phyloP scores from a whole-genome alignment of 225 moss, liverwort and hornwort species.

The Bryum argenteum region DNA sequence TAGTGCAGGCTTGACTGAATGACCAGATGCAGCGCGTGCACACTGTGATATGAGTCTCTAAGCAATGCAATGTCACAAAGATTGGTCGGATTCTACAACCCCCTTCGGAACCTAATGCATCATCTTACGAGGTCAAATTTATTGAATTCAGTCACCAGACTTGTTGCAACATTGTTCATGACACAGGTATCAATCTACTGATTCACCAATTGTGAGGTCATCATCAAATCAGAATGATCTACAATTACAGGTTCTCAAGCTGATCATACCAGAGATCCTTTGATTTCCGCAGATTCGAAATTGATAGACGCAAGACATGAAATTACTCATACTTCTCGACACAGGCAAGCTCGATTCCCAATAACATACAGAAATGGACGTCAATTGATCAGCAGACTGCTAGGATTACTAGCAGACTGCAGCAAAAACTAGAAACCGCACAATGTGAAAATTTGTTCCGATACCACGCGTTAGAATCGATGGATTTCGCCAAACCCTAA shows the following conservation, averaged over 20 bases:
- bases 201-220: conserved; percentile 10
- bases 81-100: conserved; percentile 13
- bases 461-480: background rate
- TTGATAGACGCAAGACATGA: background rate
- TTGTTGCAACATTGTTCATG: background rate
- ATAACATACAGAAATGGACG: background rate
- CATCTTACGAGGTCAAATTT: background rate
- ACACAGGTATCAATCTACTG: background rate
- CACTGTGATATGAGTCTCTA: conserved; percentile 4
- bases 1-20: conserved; percentile 2
- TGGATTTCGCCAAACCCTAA: conserved; percentile 24
- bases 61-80: background rate
- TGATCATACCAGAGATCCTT: conserved; percentile 7
- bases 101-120: conserved; percentile 28
- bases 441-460: background rate
- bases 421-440: conserved; percentile 4
- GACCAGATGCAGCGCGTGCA: conserved; percentile 14
- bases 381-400: background rate
- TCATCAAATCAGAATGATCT: conserved; percentile 17
- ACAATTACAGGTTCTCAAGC: background rate
- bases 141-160: background rate
- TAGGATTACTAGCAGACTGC: background rate
- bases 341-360: conserved; percentile 3
- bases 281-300: background rate
- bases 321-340: conserved; percentile 1